phyloP scores from a whole-genome alignment of 257 asterid species.

The Leptodermis oblonga region DNA sequence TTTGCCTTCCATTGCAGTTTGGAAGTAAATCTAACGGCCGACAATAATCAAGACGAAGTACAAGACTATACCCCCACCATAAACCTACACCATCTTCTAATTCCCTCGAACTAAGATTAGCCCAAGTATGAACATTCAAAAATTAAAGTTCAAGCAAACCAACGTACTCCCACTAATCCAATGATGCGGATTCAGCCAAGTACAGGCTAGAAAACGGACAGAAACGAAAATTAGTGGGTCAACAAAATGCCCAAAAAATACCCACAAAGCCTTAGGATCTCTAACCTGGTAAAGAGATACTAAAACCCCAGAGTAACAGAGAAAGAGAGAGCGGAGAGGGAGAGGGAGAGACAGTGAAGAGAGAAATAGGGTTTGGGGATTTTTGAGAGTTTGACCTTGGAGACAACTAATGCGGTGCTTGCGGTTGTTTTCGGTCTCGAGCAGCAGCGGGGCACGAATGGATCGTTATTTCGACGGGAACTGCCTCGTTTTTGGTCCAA shows the following conservation, averaged over 20 bases:
- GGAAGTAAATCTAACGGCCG: neutral
- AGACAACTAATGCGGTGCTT: neutral
- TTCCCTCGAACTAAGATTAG: neutral
- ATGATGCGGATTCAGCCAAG: neutral
- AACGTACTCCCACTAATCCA: neutral
- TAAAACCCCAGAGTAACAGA: neutral
- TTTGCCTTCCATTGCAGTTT: neutral
- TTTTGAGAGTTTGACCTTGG: neutral
- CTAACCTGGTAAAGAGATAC: conserved; percentile 12
- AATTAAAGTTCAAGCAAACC: neutral
- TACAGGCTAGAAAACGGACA: neutral
- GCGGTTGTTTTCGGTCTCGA: neutral
- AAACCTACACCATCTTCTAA: neutral
- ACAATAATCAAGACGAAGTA: neutral
- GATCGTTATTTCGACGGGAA: neutral
- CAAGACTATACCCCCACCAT: neutral
- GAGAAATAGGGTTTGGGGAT: conserved; percentile 29
- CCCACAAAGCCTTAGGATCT: neutral
- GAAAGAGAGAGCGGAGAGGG: neutral
- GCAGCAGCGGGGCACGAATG: too few relatives aligned
- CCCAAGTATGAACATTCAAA: neutral
- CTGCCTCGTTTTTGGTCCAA: neutral
- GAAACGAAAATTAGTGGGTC: neutral
- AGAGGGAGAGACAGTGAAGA: neutral
- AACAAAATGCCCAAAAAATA: neutral